Percentiles rank a stretch among this genome's conserved stretches.
These are phyloP conservation scores for Pseudogymnoascus sp. DNA, from an alignment of 2,329 filamentous ascomycete species.

Conservation along the genomic window DNA sequence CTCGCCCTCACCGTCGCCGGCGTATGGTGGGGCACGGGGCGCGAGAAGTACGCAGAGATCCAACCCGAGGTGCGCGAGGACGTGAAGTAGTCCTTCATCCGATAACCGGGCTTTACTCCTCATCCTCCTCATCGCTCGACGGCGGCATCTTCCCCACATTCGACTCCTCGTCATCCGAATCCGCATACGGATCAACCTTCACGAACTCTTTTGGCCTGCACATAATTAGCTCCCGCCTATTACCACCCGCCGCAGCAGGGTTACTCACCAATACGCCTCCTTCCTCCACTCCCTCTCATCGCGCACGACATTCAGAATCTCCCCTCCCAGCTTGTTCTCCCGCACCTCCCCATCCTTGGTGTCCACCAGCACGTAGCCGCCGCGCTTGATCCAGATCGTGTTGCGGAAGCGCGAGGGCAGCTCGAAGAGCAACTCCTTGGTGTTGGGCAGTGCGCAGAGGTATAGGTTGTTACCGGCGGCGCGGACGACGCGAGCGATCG, in stretches of 20 bases:
- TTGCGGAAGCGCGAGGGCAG: conserved; percentile 80
- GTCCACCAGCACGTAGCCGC: conserved; percentile 81
- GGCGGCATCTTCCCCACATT: conserved; percentile 80
- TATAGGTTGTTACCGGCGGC: conserved; percentile 88
- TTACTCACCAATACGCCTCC: conserved; percentile 67
- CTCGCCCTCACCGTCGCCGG: conserved; percentile 56
- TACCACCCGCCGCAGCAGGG: not conserved
- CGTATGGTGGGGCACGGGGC: conserved; percentile 31
- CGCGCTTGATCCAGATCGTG: conserved; percentile 87
- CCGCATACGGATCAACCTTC: conserved; percentile 55
- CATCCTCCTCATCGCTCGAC: conserved; percentile 68
- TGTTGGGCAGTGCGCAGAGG: conserved; percentile 63
- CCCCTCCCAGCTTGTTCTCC: conserved; percentile 73
- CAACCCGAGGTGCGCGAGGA: conserved; percentile 11
- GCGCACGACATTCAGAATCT: conserved; percentile 87
- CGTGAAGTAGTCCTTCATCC: conserved; percentile 12
- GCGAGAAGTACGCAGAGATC: conserved; percentile 23
- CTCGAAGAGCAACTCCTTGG: conserved; percentile 65
- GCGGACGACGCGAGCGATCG: conserved; percentile 70
- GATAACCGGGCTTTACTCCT: conserved; percentile 22
- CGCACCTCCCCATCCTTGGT: conserved; percentile 55
- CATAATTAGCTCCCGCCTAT: not conserved
- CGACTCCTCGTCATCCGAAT: conserved; percentile 69
- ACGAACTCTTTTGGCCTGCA: conserved; percentile 74
- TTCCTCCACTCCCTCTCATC: conserved; percentile 92